Conservation (phyloP, 2,329 filamentous ascomycete genomes). For the Tetracladium maxilliforme region DNA sequence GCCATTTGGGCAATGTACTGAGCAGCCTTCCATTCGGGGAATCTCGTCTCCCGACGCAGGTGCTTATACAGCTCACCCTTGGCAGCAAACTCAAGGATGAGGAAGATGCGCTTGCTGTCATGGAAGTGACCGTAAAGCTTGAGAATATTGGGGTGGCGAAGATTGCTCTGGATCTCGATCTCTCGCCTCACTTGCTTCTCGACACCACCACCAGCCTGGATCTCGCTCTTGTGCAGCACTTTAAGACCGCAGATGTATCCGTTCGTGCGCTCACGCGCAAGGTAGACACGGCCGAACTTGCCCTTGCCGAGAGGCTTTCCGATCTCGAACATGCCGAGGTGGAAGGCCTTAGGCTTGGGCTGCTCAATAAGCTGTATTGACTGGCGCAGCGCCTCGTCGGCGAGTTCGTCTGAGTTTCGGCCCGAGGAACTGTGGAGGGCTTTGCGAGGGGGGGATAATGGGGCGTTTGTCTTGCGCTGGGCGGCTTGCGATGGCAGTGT, state of each 20-base stretch:
- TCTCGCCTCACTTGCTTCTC: conserved; percentile 62
- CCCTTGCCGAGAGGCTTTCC: conserved; percentile 60
- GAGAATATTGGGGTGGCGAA: conserved; percentile 58
- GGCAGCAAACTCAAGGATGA: conserved; percentile 60
- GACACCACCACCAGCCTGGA: conserved; percentile 50
- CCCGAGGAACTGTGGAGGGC: conserved; percentile 25
- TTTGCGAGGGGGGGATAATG: conserved; percentile 37
- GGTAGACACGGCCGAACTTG: conserved; percentile 60
- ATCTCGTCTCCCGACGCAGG: conserved; percentile 50
- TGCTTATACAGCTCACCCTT: conserved; percentile 64
- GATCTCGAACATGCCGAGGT: conserved; percentile 65
- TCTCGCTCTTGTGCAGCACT: conserved; percentile 58
- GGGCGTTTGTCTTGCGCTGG: conserved; percentile 29
- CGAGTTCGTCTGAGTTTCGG: conserved; percentile 32
- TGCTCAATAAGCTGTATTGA: conserved; percentile 39
- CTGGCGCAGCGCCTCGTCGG: conserved; percentile 31
- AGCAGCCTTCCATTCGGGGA: conserved; percentile 58
- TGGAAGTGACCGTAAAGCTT: conserved; percentile 61
- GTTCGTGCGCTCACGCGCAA: conserved; percentile 51
- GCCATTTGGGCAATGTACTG: conserved; percentile 66
- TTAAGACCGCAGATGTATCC: conserved; percentile 62
- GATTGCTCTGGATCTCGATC: conserved; percentile 61
- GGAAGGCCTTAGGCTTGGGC: conserved; percentile 48
- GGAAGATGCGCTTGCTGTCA: conserved; percentile 57
- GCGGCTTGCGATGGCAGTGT: conserved; percentile 53